Evolutionary conservation across 495 filamentous ascomycete species (phyloP).

Genomic region (Neurospora discreta): DNA sequence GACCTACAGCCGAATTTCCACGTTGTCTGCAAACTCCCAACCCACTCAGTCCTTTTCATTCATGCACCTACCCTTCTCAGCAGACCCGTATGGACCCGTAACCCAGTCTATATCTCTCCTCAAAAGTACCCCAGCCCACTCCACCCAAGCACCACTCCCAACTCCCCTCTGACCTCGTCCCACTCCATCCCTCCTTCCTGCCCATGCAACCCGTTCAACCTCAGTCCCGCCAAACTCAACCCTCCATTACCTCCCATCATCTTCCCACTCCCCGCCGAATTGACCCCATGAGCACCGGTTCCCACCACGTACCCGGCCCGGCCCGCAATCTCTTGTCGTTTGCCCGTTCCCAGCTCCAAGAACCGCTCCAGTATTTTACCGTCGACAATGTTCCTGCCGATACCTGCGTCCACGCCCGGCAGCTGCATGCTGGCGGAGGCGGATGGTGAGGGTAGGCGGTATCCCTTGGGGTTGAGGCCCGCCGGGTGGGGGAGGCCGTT

Average conservation of each 20-base stretch:
- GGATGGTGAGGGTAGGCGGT: conserved; percentile 37
- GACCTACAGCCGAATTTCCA: neutral
- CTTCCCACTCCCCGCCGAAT: neutral
- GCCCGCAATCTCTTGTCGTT: conserved; percentile 57
- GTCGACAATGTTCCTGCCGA: conserved; percentile 40
- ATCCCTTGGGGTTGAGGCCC: conserved; percentile 72
- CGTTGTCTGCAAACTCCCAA: neutral
- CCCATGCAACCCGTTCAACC: neutral
- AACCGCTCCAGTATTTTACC: conserved; percentile 47
- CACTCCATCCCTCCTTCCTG: neutral
- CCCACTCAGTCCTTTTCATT: neutral
- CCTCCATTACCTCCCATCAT: neutral
- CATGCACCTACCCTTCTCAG: neutral
- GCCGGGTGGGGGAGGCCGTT: conserved; percentile 64
- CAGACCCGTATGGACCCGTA: too few relatives aligned
- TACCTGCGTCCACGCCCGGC: conserved; percentile 34
- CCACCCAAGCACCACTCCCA: conserved; percentile 27
- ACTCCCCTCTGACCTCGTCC: conserved; percentile 20
- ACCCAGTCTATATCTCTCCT: neutral
- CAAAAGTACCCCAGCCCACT: conserved; percentile 24
- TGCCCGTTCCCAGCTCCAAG: conserved; percentile 56
- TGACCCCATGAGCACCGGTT: conserved; percentile 12
- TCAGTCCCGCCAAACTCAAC: neutral
- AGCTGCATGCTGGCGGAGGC: conserved; percentile 14
- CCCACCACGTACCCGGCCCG: conserved; percentile 39